Percentiles rank a stretch among this genome's conserved stretches.
Evolutionary conservation across 2,329 filamentous ascomycete species (phyloP).

Genomic region (Colletotrichum sp.): DNA sequence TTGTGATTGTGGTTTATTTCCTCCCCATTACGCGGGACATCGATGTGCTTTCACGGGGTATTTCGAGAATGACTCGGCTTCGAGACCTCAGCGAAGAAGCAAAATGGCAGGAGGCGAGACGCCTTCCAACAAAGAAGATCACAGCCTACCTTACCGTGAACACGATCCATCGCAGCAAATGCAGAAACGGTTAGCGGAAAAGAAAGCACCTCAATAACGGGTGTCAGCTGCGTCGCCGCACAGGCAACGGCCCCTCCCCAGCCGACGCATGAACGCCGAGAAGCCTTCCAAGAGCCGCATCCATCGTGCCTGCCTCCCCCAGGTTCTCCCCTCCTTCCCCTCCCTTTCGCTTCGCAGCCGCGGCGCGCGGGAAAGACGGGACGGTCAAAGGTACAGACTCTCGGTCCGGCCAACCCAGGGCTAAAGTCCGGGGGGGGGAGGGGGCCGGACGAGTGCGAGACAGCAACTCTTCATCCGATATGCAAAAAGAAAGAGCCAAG

Average conservation of each 20-base stretch:
- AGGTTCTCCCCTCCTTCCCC: not conserved
- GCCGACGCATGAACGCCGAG: not conserved
- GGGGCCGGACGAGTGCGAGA: not conserved
- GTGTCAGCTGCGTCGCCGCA: not conserved
- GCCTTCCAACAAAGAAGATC: not conserved
- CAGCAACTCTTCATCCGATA: not conserved
- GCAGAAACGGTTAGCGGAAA: not conserved
- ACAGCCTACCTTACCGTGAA: too few relatives aligned
- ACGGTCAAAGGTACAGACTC: not conserved
- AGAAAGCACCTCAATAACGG: not conserved
- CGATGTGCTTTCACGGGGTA: not conserved
- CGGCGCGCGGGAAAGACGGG: not conserved
- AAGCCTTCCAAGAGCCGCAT: constrained; percentile 12
- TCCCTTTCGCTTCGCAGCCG: not conserved
- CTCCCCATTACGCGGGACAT: too few relatives aligned
- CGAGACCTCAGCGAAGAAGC: not conserved
- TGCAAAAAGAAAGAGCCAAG: not conserved
- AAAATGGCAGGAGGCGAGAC: not conserved
- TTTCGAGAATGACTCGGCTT: not conserved
- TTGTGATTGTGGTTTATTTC: not conserved
- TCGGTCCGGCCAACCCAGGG: not conserved
- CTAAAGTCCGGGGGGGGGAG: not conserved
- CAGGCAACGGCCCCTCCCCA: not conserved
- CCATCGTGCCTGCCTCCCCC: not conserved
- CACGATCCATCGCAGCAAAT: not conserved